phyloP scores from a whole-genome alignment of 768 basidiomycete species.

The Piloderma croceum region DNA sequence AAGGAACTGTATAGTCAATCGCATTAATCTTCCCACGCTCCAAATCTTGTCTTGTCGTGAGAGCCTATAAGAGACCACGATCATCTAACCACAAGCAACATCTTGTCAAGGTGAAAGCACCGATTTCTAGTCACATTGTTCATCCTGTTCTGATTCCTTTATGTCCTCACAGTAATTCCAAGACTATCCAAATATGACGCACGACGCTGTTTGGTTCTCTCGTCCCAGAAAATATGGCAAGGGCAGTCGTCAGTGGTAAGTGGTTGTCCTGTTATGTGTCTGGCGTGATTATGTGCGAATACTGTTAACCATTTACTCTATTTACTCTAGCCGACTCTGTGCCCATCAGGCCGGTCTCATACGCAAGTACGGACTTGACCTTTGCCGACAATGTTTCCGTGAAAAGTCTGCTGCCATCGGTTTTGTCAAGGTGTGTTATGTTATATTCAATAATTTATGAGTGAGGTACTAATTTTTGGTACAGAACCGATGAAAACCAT shows the following conservation, averaged over 20 bases:
- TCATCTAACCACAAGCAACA: too few relatives aligned
- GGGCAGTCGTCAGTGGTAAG: constrained; percentile 91
- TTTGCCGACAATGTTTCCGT: constrained; percentile 98
- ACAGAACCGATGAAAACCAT: constrained; percentile 41
- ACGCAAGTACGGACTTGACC: constrained; percentile 94
- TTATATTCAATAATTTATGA: background rate
- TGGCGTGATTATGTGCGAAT: constrained; percentile 1
- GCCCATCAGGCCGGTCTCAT: constrained; percentile 97
- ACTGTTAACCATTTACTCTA: background rate
- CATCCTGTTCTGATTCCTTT: too few relatives aligned
- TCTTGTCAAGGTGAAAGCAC: too few relatives aligned
- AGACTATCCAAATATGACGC: constrained; percentile 66
- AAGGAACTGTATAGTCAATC: too few relatives aligned
- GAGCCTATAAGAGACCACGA: too few relatives aligned
- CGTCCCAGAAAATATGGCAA: constrained; percentile 94
- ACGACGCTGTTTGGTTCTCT: constrained; percentile 98
- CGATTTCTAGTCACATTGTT: too few relatives aligned
- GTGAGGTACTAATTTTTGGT: constrained; percentile 2
- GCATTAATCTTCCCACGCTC: too few relatives aligned
- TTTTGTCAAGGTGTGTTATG: constrained; percentile 75
- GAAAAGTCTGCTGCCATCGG: constrained; percentile 92
- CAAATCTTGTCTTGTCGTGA: too few relatives aligned
- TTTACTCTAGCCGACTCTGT: constrained; percentile 80
- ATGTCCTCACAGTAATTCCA: too few relatives aligned
- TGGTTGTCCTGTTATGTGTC: constrained; percentile 9